These are phyloP conservation scores for Kluyveromyces lactis DNA, from an alignment of 805 yeast genomes.

Conservation along the genomic window DNA sequence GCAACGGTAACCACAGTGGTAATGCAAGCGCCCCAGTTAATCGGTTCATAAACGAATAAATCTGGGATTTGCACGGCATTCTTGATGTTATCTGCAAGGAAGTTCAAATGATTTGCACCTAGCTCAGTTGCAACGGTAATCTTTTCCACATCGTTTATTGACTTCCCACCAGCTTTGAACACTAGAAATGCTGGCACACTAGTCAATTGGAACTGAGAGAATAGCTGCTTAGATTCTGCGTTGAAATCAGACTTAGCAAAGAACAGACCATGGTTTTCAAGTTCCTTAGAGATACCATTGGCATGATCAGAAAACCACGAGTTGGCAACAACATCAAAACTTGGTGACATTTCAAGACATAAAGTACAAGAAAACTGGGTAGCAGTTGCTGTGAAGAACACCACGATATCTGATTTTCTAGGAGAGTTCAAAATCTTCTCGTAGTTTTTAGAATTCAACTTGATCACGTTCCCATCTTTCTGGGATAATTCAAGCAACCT, in stretches of 20 bases:
- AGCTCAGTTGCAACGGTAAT: conserved; percentile 29
- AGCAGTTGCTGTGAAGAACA: conserved; percentile 66
- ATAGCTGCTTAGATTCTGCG: conserved; percentile 39
- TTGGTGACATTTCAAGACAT: conserved; percentile 66
- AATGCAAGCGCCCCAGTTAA: conserved; percentile 31
- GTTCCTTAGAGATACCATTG: conserved; percentile 29
- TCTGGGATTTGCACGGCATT: conserved; percentile 20
- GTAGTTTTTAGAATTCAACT: conserved; percentile 54
- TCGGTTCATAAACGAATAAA: conserved; percentile 29
- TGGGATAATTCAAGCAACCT: conserved; percentile 23
- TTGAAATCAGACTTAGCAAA: conserved; percentile 74
- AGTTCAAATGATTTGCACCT: conserved; percentile 28
- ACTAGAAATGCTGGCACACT: conserved; percentile 73
- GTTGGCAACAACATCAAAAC: conserved; percentile 47
- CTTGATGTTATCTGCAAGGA: conserved; percentile 23
- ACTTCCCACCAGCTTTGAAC: conserved; percentile 45
- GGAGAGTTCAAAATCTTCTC: conserved; percentile 49
- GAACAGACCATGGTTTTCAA: conserved; percentile 37
- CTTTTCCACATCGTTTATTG: conserved; percentile 20
- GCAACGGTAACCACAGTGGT: conserved; percentile 31
- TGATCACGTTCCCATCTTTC: conserved; percentile 33
- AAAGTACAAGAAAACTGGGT: conserved; percentile 68
- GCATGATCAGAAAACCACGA: conserved; percentile 60
- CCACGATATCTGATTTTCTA: conserved; percentile 59
- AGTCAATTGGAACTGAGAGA: conserved; percentile 39